phyloP scores from a whole-genome alignment of 306 rosid genomes.

The Nissolia schottii region DNA sequence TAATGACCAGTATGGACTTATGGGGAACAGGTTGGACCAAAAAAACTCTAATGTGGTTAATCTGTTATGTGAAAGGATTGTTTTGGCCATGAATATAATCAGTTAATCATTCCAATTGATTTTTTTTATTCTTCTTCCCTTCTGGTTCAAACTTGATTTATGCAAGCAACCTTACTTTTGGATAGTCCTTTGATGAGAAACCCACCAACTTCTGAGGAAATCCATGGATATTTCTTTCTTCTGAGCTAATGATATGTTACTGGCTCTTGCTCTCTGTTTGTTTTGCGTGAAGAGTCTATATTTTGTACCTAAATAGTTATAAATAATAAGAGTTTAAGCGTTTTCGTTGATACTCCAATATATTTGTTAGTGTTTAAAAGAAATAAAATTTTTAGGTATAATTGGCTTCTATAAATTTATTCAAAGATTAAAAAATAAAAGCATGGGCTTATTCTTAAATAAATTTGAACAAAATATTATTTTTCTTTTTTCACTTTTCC shows the following conservation, averaged over 20 bases:
- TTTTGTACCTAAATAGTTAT: too few species aligned
- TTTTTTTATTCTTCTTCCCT: too few species aligned
- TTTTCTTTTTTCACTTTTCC: not conserved
- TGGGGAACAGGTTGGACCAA: not conserved
- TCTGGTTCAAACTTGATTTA: not conserved
- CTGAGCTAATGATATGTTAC: too few species aligned
- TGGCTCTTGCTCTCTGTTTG: too few species aligned
- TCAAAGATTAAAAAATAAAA: not conserved
- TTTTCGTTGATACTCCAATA: not conserved
- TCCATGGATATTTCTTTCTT: not conserved
- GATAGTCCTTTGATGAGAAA: not conserved
- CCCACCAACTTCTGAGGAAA: not conserved
- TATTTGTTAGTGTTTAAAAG: not conserved
- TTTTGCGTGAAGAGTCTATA: too few species aligned
- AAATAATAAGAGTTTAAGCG: too few species aligned
- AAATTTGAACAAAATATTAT: not conserved
- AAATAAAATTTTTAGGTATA: slow-evolving; percentile 2
- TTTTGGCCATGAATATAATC: not conserved
- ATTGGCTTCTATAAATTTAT: not conserved
- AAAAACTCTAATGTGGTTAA: not conserved
- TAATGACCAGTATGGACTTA: not conserved
- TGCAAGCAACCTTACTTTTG: not conserved
- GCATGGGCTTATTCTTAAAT: not conserved
- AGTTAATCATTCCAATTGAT: too few species aligned
- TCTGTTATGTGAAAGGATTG: not conserved